Evolutionary conservation across 192 early-diverging fungal genomes (phyloP).

Genomic region (Coemansia furcata): DNA sequence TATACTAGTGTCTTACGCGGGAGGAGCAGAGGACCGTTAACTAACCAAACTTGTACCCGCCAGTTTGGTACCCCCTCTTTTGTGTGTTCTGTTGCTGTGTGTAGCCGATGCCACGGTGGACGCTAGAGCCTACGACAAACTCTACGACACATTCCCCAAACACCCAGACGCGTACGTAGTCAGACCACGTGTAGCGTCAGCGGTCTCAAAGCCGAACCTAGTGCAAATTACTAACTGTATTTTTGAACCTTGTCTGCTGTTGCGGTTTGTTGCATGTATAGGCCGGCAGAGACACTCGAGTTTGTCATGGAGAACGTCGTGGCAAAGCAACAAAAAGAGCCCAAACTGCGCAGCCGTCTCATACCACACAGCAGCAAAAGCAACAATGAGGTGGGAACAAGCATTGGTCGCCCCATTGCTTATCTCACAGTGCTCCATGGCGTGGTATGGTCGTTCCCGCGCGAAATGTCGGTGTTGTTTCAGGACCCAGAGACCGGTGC

Average conservation of each 20-base stretch:
- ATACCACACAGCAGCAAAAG: constrained; percentile 8
- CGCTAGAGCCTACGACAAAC: constrained; percentile 24
- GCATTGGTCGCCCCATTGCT: constrained; percentile 19
- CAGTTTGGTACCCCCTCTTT: background rate
- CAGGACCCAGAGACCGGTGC: constrained; percentile 20
- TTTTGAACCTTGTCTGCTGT: background rate
- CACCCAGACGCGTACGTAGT: constrained; percentile 41
- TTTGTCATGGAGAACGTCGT: constrained; percentile 33
- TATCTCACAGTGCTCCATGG: constrained; percentile 44
- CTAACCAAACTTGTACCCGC: background rate
- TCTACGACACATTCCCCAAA: constrained; percentile 33
- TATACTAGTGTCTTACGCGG: background rate
- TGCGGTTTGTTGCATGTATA: constrained; percentile 8
- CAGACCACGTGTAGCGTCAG: background rate
- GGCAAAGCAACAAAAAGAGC: constrained; percentile 15
- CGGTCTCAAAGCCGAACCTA: background rate
- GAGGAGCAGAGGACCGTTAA: background rate
- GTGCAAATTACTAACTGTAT: background rate
- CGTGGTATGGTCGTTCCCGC: constrained; percentile 44
- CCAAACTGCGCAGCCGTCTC: constrained; percentile 34
- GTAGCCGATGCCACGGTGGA: constrained; percentile 41
- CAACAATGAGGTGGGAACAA: background rate
- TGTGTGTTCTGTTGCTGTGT: background rate
- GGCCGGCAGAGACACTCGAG: constrained; percentile 32
- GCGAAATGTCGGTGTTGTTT: constrained; percentile 33